Evolutionary conservation across 2,329 filamentous ascomycete genomes (phyloP).

Genomic region (Aspergillus amoenus): DNA sequence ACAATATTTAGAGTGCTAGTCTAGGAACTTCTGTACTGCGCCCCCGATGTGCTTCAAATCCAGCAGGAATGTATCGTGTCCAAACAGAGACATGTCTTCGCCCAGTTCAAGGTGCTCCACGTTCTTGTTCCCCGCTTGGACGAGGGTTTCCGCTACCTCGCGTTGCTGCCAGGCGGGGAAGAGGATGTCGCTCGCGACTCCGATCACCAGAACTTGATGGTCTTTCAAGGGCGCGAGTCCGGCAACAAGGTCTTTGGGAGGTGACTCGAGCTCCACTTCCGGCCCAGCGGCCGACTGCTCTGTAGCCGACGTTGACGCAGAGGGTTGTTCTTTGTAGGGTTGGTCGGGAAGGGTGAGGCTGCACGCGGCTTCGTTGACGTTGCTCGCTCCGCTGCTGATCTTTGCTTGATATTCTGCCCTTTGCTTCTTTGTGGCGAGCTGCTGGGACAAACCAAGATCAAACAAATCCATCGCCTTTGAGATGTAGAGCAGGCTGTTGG

Average conservation of each 20-base stretch:
- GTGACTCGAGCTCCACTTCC: conserved; percentile 40
- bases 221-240: conserved; percentile 71
- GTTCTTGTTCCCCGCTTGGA: conserved; percentile 71
- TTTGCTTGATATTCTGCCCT: conserved; percentile 61
- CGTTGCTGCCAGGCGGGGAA: conserved; percentile 98
- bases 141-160: conserved; percentile 83
- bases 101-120: conserved; percentile 90
- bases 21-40: conserved; percentile 75
- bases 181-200: conserved; percentile 91
- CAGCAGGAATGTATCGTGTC: conserved; percentile 92
- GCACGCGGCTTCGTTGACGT: conserved; percentile 57
- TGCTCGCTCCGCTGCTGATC: conserved; percentile 49
- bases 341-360: conserved; percentile 77
- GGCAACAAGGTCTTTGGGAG: conserved; percentile 75
- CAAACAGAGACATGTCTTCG: conserved; percentile 91
- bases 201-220: conserved; percentile 83
- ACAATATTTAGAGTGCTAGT: conserved; percentile 39
- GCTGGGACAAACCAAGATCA: conserved; percentile 75
- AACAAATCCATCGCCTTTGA: conserved; percentile 99
- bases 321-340: conserved; percentile 84
- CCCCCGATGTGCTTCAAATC: conserved; percentile 91
- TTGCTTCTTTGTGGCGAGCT: conserved; percentile 61
- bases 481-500: conserved; percentile 92
- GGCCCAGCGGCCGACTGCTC: conserved; percentile 28
- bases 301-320: conserved; percentile 35